Base-by-base conservation (phyloP, 2,329 filamentous ascomycete genomes). In the Aspergillus novofumigatus region DNA sequence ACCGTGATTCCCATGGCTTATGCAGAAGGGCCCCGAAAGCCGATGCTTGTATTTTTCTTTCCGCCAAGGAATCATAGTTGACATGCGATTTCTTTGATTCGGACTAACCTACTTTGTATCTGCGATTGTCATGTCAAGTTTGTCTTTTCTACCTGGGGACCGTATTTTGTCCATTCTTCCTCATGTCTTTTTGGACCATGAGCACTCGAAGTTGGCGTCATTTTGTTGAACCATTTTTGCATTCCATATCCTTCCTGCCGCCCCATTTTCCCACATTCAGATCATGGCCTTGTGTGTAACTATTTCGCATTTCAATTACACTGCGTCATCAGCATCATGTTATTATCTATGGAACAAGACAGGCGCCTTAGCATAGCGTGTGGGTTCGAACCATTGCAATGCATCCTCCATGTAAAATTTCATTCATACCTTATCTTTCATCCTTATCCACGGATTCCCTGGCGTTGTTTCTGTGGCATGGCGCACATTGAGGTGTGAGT, bases 301-400 rank as follows among this genome's bases (percentile, higher is more conserved):
- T 54, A 51, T 51, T 17, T 53, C 53, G 35, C 51, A 44, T 54
- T 45, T 57, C 55, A 51, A 48, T 51, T 38, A 41, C 52, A 57
- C 32, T 50, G 23, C 51, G 26, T 25, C 45, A 21, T 48, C 51
- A 57, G 55, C 55, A 54, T 57, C 48, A 26, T 47, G 44, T 47
- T 23, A 52, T 57, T 47, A 41, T 47, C 41, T 57, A 45, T 49
- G 29, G 38, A 52, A 44, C 51, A 51, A 56, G 50, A 49, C 47
- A 42, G 53, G 50, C 56, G 54, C 49, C 49, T 53, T 59, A 59
- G 57, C 57, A 59, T 59, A 59, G 57, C 57, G 57, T 54, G 47
- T 53, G 54, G 50, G 38, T 55, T 55, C 25, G 29, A 47, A 50
- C 21, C 21, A 47, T 47, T 47, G 44, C 20, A 47, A 25, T 23